These are phyloP conservation scores for Choiromyces venosus DNA, from an alignment of 495 filamentous ascomycete species.

Conservation along the genomic window DNA sequence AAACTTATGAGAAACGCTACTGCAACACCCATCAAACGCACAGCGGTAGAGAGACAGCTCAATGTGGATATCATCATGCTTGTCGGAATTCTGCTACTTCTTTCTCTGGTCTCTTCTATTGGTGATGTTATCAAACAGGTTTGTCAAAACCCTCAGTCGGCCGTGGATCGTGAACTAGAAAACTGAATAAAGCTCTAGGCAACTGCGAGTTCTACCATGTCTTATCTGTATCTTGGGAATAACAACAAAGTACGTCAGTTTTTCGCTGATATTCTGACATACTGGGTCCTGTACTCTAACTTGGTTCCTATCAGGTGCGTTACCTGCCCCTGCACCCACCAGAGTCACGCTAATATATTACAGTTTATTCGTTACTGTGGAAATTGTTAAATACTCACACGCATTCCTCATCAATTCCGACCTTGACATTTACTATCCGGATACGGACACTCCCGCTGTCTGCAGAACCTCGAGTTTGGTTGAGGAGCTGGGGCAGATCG, in stretches of 20 bases:
- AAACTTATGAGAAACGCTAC: constrained; percentile 99
- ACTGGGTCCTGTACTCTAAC: constrained; percentile 98
- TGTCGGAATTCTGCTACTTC: constrained; percentile 70
- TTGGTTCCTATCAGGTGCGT: constrained; percentile 78
- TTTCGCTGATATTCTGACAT: constrained; percentile 91
- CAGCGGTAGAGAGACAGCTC: constrained; percentile 85
- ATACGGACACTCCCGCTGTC: constrained; percentile 88
- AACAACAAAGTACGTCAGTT: constrained; percentile 68
- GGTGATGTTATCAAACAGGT: constrained; percentile 69
- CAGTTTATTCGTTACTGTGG: constrained; percentile 86
- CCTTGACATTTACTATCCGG: constrained; percentile 95
- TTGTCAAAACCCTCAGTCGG: constrained; percentile 3
- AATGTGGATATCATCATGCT: constrained; percentile 91
- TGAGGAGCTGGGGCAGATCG: constrained; percentile 95
- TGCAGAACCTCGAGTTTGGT: constrained; percentile 95
- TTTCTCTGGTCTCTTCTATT: constrained; percentile 83
- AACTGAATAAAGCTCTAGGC: constrained; percentile 29
- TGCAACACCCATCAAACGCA: constrained; percentile 94
- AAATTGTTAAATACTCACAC: constrained; percentile 96
- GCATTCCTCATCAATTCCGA: constrained; percentile 97
- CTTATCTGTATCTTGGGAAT: constrained; percentile 63
- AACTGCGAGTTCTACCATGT: constrained; percentile 38
- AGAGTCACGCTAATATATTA: constrained; percentile 23
- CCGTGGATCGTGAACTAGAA: neutral
- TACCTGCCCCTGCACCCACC: neutral